Base-by-base conservation (phyloP, 2,329 filamentous ascomycete genomes). In the Scorias spongiosa region DNA sequence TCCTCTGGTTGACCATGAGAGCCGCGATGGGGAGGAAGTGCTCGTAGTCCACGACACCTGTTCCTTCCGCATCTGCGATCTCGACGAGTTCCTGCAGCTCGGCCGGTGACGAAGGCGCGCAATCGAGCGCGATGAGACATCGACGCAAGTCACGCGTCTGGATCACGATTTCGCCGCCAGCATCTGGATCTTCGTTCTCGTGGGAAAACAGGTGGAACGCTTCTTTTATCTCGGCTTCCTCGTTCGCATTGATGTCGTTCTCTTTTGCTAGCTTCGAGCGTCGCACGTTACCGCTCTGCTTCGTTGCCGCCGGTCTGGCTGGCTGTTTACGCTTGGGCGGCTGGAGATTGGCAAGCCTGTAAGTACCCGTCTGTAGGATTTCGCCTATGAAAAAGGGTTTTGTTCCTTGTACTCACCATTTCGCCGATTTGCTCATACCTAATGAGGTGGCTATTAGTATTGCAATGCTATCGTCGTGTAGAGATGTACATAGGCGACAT, bases 211-310 rank as follows among this genome's bases (percentile, higher is more conserved):
- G 73, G 17, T 75, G 71, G 63, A 91, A 96, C 11, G 88, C 88
- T 63, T 95, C 88, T 56, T 78, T 80, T 58, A 98, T 94, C 66
- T 95, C 87, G 53, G 75, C 74, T 66, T 96, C 89, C 65, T 95
- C 82, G 50, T 81, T 77, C 36, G 80, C 81, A 11, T 78, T 81
- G 57, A 96, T 78, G 62, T 87, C 81, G 72, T 95, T 80, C 59
- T 94, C 86, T 66, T 88, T 89, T 28, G 89, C 89, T 54, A 95
- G 84, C 63, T 87, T 93, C 46, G 88, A 93, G 57, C 78, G 78
- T 49, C 83, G 81, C 44, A 69, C 66, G 59, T 67, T 63, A 29
- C 66, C 56, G 10, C 52, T 42, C 48, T 54, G 54, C 12, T 54
- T 42, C 12, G 50, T 37, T 28, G 42, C 32, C 10, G 52, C 47